Conservation (phyloP, 1,139 yeast genomes). For the Candida tetrigidarum region DNA sequence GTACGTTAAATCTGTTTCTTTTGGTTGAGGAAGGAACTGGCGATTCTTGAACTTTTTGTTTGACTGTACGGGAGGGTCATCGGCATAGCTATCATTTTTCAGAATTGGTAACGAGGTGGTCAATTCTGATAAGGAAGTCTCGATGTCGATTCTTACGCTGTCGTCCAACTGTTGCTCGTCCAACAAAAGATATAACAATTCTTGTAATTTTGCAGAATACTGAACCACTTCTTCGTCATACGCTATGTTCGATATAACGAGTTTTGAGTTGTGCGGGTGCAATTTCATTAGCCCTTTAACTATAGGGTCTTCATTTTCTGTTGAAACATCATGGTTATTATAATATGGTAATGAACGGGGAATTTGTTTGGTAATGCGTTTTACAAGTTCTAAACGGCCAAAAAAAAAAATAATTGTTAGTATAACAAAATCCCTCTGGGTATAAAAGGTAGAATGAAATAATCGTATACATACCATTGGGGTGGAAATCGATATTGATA, state of each 20-base stretch:
- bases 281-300: slow-evolving; percentile 35
- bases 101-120: slow-evolving; percentile 33
- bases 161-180: slow-evolving; percentile 36
- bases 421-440: background rate
- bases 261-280: slow-evolving; percentile 28
- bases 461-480: slow-evolving; percentile 25
- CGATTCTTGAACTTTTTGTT: slow-evolving; percentile 8
- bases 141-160: slow-evolving; percentile 32
- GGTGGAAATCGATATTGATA: slow-evolving; percentile 22
- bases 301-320: slow-evolving; percentile 26
- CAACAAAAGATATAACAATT: slow-evolving; percentile 31
- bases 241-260: slow-evolving; percentile 9
- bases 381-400: slow-evolving; percentile 17
- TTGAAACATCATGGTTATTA: slow-evolving; percentile 13
- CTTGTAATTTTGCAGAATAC: slow-evolving; percentile 33
- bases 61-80: slow-evolving; percentile 4
- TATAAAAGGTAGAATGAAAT: background rate
- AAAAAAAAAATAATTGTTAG: slow-evolving; percentile 10
- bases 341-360: slow-evolving; percentile 21
- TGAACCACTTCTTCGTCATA: slow-evolving; percentile 19
- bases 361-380: slow-evolving; percentile 17
- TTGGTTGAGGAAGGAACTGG: slow-evolving; percentile 13
- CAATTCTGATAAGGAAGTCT: slow-evolving; percentile 28
- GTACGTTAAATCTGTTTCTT: slow-evolving; percentile 6
- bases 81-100: slow-evolving; percentile 4